Evolutionary conservation across 2,329 filamentous ascomycete species (phyloP), one percentile per base, ranked within the genome.

Genomic region (Reticulascus tulasneorum): DNA sequence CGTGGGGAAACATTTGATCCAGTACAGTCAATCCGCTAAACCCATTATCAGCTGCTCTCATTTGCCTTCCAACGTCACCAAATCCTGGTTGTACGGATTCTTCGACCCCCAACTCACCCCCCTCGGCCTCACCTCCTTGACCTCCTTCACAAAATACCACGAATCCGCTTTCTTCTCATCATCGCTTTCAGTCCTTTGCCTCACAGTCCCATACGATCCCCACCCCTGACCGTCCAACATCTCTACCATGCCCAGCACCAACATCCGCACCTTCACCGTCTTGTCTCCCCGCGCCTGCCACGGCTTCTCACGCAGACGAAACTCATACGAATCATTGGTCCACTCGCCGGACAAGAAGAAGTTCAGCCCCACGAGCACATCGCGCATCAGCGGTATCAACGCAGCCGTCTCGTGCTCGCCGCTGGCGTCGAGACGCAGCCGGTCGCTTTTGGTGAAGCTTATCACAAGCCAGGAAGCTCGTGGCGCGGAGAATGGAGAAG

Each of bases 321-420:
- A 48, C 37, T 47, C 47, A 23, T 39, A 50, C 23, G 42, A 44
- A 16, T 47, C 46, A 23, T 45, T 31, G 13, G 35, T 42, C 41
- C 43, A 47, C 12, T 42, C 33, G 4, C 47, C 45, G 23, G 42
- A 35, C 11, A 38, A 24, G 32, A 44, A 40, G 13, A 23, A 32
- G 13, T 36, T 43, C 29, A 44, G 10, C 21, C 17, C 28, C 27
- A 40, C 17, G 19, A 34, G 16, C 6, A 34, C 25, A n/a, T 13
- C 30, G 7, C 31, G 31, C 7, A 26, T 20, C 2, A 26, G 13
- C 7, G 15, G 13, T 9, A 35, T 20, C 15, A 26, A 16, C 7
- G 10, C 12, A 6, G 7, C 17, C 23, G 9, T 16, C 6, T 23
- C 21, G 4, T 9, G 16, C 11, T 11, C 11, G 8, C 23, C n/a